Evolutionary conservation across 148 eudicot genomes (phyloP), one percentile per base, ranked within the genome.

Genomic region (Linanthus parryae): DNA sequence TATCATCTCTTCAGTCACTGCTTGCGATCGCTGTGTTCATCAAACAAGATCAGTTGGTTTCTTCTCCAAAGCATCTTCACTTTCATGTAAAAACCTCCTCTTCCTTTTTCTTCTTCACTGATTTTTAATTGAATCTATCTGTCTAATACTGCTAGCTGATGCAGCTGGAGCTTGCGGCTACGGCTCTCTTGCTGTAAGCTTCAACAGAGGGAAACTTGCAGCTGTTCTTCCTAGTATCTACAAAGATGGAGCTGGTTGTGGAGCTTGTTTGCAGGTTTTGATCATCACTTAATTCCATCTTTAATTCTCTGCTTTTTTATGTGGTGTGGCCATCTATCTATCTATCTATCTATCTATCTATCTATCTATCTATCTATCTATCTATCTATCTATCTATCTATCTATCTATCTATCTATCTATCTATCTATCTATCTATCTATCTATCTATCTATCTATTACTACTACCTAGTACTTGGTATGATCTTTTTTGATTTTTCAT

Each of bases 81-180:
- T 84, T 59, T 65, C 80, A 30, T 58, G 94, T 84, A 84, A 67
- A 65, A n/a, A n/a, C n/a, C 41, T 3, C 1, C 30, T 16, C 10
- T 28, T 8, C 23, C 4, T 5, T 7, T 19, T 54, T 11, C 4
- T 2, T 5, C 31, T 8, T 8, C 33, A 15, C 34, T 24, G 21
- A 11, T 1, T 28, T 49, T 5, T 0, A 21, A 15, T 13, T 18
- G 38, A 31, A 19, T 8, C 9, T 10, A 43, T 24, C 34, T 15
- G n/a, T 27, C 17, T 23, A 58, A 9, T 56, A 44, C 66, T 28
- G 12, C n/a, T 36, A 41, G 29, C 31, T 58, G 58, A 55, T 71
- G 72, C 72, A 73, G 85, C 71, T 37, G 95, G 90, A 41, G 82
- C 87, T 28, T 87, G 96, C 69, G 97, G 91, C 36, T 90, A 90